Base-by-base conservation (phyloP, 805 yeast genomes). In the Metschnikowia arizonensis region DNA sequence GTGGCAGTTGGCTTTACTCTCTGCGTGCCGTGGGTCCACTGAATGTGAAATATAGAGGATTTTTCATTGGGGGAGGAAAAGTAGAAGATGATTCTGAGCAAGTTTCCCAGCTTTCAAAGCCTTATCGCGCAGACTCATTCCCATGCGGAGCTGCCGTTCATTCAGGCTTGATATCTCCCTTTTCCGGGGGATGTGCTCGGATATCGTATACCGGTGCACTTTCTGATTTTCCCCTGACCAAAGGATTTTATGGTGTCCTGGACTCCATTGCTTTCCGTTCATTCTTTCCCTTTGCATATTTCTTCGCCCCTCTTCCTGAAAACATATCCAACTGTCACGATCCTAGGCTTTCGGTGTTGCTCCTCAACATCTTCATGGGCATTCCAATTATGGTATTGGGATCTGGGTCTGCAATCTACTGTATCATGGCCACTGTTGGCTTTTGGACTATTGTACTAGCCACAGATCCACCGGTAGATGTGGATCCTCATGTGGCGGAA, bases 141-240 rank as follows among this genome's bases (percentile, higher is more conserved):
- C 83, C 91, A 0, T 90, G 98, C 61, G 91, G 89, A 0, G 85
- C 97, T 2, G 97, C 93, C 0, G 78, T 86, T 3, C 97, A 90
- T 63, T 81, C 90, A 2, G 97, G 97, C 1, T 62, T 82, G 0
- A 66, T 89, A 0, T 83, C 93, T 0, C 83, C 91, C 11, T 57
- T 73, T 23, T 68, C 67, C 47, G 98, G 98, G 2, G 97, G 96
- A 0, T 84, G 91, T 60, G 89, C 86, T 1, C 69, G 75, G 41
- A 52, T 85, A 14, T 65, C 79, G 1, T 82, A 79, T 61, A 88
- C 91, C 5, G 65, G 77, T 2, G 76, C 74, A 38, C 59, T 63
- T 44, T 29, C 61, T 2, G 46, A 53, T 1, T 89, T 85, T 55
- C 67, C 68, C 0, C 60, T 82, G 0, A 55, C 68, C 1, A 46